Evolutionary conservation across 768 basidiomycete species (phyloP).

Genomic region (Leccinum longicurvipes): DNA sequence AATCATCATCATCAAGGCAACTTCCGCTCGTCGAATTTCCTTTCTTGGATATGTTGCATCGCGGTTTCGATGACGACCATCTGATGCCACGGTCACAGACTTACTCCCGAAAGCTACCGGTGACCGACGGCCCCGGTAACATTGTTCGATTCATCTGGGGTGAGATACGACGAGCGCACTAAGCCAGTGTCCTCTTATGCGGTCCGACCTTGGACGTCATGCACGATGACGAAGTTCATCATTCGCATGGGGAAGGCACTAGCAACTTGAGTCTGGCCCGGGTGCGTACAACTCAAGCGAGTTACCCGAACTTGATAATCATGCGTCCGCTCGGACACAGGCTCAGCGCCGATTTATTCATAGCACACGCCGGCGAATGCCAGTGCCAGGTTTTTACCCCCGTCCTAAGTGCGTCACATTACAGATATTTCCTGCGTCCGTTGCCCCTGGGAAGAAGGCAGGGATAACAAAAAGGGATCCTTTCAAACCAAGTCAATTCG

Average conservation of each 20-base stretch:
- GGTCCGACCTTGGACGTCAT: too few species aligned
- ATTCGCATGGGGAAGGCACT: background rate
- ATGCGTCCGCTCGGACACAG: too few species aligned
- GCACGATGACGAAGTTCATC: too few species aligned
- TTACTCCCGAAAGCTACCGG: background rate
- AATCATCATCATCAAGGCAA: constrained; percentile 27
- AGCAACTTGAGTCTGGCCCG: too few species aligned
- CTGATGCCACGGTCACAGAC: too few species aligned
- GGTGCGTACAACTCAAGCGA: background rate
- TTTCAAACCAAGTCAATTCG: background rate
- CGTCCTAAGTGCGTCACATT: background rate
- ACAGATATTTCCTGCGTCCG: too few species aligned
- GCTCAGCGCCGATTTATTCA: background rate
- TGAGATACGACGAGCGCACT: background rate
- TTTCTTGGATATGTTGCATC: background rate
- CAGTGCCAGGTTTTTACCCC: background rate
- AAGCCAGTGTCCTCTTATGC: too few species aligned
- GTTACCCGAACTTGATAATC: too few species aligned
- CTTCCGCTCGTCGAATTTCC: constrained; percentile 13
- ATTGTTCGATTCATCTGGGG: background rate
- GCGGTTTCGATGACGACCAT: background rate
- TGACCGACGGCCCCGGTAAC: background rate
- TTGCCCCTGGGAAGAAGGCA: background rate
- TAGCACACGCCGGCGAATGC: background rate
- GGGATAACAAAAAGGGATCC: background rate